Base-by-base conservation (phyloP, 2,329 filamentous ascomycete species). In the Trichoderma sp. region DNA sequence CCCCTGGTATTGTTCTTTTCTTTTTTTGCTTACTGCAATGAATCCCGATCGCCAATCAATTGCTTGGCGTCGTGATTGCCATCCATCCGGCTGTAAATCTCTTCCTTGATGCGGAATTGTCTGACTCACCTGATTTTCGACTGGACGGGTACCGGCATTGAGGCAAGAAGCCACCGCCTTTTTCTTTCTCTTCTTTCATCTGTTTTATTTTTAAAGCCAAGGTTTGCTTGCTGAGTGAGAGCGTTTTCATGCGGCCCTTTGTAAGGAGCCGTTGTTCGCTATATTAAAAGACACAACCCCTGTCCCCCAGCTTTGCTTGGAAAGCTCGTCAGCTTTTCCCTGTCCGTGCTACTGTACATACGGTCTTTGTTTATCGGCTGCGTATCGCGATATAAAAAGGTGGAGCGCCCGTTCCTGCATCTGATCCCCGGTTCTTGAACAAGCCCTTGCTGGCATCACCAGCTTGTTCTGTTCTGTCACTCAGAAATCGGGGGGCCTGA, bases 41-140 rank as follows among this genome's bases (percentile, higher is more conserved):
- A 29, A 34, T 32, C 48, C 10, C 13, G 39, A 25, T 35, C 9
- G 50, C 61, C 61, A 48, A 42, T 64, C 50, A 64, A 56, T 57
- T 64, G 37, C 48, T 1, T n/a, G 35, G 52, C 27, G 37, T 48
- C 35, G 50, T 61, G 58, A 52, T 52, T 39, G 59, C 59, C 45
- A 32, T 60, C 57, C 57, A 45, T 52, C 15, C 13, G 50, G 42
- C 19, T 25, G 52, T 57, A 35, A 35, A 64, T 64, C 61, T 56
- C 48, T 64, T 56, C 61, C 61, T 64, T 34, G 15, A 64, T 34
- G 61, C 61, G 50, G 22, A 22, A 29, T 54, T 64, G 19, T 54
- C 35, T 48, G 52, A 64, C 61, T 64, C 61, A 64, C 61, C 61
- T 35, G 25, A 52, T 19, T 50, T 6, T n/a, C 15, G 19, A 15